These are phyloP conservation scores for Chytriomyces hyalinus DNA, from an alignment of 192 early-diverging fungal genomes.

Conservation along the genomic window DNA sequence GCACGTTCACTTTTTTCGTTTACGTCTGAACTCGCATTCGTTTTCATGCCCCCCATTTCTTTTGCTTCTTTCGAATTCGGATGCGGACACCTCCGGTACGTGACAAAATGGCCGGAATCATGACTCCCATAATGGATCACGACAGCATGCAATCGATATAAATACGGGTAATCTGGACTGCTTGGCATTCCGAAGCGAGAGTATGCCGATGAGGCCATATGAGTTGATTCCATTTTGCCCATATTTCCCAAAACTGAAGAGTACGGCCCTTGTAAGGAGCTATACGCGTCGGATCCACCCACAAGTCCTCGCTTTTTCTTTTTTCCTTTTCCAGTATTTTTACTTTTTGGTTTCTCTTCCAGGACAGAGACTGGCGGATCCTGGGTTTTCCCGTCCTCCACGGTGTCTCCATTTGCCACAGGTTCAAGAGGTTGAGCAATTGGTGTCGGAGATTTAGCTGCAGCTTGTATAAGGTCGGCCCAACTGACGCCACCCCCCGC, in stretches of 20 bases:
- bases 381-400: background rate
- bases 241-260: background rate
- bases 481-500: conserved; percentile 2
- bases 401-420: background rate
- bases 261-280: background rate
- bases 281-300: background rate
- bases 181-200: no score
- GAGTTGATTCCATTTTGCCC: background rate
- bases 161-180: conserved; percentile 5
- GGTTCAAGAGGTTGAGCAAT: conserved; percentile 11
- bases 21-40: background rate
- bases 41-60: background rate
- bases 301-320: conserved; percentile 1
- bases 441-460: conserved; percentile 2
- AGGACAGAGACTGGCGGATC: conserved; percentile 12
- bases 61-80: conserved; percentile 27
- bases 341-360: background rate
- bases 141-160: conserved; percentile 77
- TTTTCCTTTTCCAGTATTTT: background rate
- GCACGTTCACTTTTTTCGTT: background rate
- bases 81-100: conserved; percentile 67
- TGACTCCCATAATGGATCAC: conserved; percentile 87
- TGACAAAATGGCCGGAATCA: conserved; percentile 89
- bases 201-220: no score
- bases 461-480: conserved; percentile 26